Base-by-base conservation (phyloP, 2,329 filamentous ascomycete species). In the Colletotrichum cereale region DNA sequence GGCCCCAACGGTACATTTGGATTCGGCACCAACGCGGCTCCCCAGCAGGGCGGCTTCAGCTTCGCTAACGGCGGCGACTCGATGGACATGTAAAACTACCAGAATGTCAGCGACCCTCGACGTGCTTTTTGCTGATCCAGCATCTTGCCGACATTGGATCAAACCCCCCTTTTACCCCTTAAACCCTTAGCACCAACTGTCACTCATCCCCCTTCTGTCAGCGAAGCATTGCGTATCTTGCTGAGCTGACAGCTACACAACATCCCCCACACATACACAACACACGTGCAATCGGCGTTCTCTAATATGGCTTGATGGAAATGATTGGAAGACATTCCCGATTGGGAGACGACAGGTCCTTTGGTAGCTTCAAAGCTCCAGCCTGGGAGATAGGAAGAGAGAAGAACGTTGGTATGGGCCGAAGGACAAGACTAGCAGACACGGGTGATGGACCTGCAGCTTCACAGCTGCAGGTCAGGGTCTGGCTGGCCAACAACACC, bases 41-140 rank as follows among this genome's bases (percentile, higher is more conserved):
- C 84, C 44, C 87, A 90, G 78, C 91, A 93, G 79, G 92, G 93
- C 76, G 93, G 93, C 80, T 99, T 98, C 90, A 97, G 94, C 90
- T 99, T 99, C 82, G 93, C 93, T 81, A 94, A 90, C 79, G 87
- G 87, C 67, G 86, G 85, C 73, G 88, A 90, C 78, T 88, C 88
- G 31, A 91, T 91, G 89, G 89, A 91, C 78, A 91, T 91, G 89
- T 91, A 88, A 84, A 75, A 57, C 52, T 24, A 50, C 26, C 48
- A 69, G 62, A 68, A 38, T 72, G 63, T 57, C 36, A 68, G 26
- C 63, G 44, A 62, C 24, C 40, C 42, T 44, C 61, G 42, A 55
- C n/a, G 36, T 50, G 50, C 67, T 36, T 38, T 44, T 66, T 62
- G 62, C 67, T 63, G 67, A 24, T 57, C 16, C 40, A 58, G 53